phyloP scores from a whole-genome alignment of 768 basidiomycete species.

The Xerocomellus chrysenteron region DNA sequence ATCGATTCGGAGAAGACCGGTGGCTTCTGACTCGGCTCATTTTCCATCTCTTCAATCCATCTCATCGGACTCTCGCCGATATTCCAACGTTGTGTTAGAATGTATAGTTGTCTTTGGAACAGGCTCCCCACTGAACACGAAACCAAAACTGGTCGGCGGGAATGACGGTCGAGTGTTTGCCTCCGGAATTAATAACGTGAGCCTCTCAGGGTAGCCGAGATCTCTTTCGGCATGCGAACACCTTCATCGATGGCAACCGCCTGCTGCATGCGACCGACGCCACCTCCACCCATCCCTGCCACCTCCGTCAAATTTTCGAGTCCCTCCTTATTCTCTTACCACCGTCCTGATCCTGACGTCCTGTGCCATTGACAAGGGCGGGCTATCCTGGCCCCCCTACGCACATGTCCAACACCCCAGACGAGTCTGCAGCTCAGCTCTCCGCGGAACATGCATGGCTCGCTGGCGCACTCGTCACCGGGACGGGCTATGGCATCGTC shows the following conservation, averaged over 20 bases:
- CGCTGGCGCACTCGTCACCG: slow-evolving; percentile 26
- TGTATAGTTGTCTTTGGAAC: no score
- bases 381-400: slow-evolving; percentile 2
- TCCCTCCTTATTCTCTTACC: neutral
- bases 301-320: neutral
- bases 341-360: neutral
- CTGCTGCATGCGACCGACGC: slow-evolving; percentile 4
- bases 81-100: no score
- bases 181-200: neutral
- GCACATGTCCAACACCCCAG: slow-evolving; percentile 20
- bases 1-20: no score
- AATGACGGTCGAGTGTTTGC: no score
- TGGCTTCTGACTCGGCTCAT: no score
- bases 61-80: no score
- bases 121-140: no score
- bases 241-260: neutral
- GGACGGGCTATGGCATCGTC: slow-evolving; percentile 28
- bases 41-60: no score
- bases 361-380: neutral
- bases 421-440: slow-evolving; percentile 18
- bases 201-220: slow-evolving; percentile 1
- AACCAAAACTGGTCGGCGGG: no score
- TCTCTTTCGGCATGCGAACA: neutral
- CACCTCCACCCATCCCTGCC: neutral
- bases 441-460: slow-evolving; percentile 30